A percentile compares a stretch with the other conserved stretches of the same genome.
Evolutionary conservation across 345 rosid species (phyloP).

Genomic region (Gossypium stocksii): DNA sequence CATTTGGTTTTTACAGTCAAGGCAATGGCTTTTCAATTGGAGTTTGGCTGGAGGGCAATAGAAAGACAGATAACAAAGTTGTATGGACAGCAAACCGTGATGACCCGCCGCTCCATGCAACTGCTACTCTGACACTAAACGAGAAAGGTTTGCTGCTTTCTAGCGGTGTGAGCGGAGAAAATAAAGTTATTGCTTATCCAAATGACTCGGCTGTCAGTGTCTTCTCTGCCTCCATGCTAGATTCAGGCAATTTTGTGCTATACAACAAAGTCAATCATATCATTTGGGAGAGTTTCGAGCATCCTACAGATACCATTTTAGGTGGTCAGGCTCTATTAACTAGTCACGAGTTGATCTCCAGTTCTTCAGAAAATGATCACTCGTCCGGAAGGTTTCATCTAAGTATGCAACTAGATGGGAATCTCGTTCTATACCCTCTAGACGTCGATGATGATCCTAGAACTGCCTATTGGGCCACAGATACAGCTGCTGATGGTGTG

Average conservation of each 20-base stretch:
- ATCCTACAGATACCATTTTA: slow-evolving; percentile 33
- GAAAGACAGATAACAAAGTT: neutral
- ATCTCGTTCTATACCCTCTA: slow-evolving; percentile 28
- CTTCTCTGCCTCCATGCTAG: slow-evolving; percentile 15
- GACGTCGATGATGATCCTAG: neutral
- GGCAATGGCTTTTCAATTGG: slow-evolving; percentile 19
- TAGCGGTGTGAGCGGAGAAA: neutral
- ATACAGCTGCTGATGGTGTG: fast-evolving
- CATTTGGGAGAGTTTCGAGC: slow-evolving; percentile 30
- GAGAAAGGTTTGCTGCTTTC: neutral
- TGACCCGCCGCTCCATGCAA: neutral
- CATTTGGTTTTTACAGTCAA: slow-evolving; percentile 14
- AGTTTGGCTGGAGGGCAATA: slow-evolving; percentile 21
- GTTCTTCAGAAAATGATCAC: slow-evolving; percentile 16
- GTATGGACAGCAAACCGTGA: slow-evolving; percentile 13
- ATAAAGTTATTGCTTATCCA: neutral
- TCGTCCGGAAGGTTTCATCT: slow-evolving; percentile 29
- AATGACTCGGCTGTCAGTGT: neutral
- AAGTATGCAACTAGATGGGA: slow-evolving; percentile 29
- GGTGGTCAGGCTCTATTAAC: slow-evolving; percentile 18
- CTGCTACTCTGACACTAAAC: neutral
- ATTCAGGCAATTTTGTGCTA: slow-evolving; percentile 21
- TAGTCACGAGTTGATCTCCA: slow-evolving; percentile 9
- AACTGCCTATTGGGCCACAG: slow-evolving; percentile 22
- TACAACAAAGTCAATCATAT: neutral